These are phyloP conservation scores for Blastocystis hominis DNA, from an alignment of 352 stramenopile genomes.

Conservation along the genomic window DNA sequence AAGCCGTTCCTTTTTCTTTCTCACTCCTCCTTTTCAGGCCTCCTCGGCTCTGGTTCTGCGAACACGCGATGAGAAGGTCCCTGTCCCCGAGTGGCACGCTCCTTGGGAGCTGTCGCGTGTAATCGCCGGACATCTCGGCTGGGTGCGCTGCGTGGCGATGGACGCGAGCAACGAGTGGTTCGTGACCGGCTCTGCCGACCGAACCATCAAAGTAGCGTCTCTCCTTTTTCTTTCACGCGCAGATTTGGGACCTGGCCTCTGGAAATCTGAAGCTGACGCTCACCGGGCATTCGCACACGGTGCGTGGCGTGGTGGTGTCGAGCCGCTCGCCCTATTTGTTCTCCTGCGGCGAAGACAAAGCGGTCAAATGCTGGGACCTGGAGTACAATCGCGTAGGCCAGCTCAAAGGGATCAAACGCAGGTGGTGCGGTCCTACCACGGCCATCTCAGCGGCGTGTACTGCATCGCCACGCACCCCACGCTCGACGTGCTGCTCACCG, in stretches of 20 bases:
- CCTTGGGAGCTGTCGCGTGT: slow-evolving; percentile 93
- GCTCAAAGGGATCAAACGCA: background rate
- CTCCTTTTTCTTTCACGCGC: background rate
- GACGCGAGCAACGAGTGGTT: slow-evolving; percentile 97
- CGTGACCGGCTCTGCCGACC: slow-evolving; percentile 86
- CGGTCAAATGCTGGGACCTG: slow-evolving; percentile 94
- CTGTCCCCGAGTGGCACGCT: slow-evolving; percentile 92
- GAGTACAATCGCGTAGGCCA: slow-evolving; percentile 87
- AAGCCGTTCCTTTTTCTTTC: background rate
- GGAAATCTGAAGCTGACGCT: slow-evolving; percentile 95
- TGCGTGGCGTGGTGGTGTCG: slow-evolving; percentile 87
- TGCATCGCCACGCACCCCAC: slow-evolving; percentile 90
- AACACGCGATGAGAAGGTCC: slow-evolving; percentile 65
- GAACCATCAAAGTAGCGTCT: slow-evolving; percentile 86
- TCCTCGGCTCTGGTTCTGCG: background rate
- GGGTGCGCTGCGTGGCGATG: slow-evolving; percentile 90
- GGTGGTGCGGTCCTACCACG: slow-evolving; percentile 96
- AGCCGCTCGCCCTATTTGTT: slow-evolving; percentile 92
- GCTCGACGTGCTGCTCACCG: slow-evolving; percentile 92
- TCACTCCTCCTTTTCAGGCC: background rate
- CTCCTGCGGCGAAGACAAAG: slow-evolving; percentile 93
- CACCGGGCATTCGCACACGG: slow-evolving; percentile 93
- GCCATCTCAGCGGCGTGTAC: slow-evolving; percentile 96
- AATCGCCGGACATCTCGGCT: slow-evolving; percentile 76
- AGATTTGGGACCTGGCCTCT: slow-evolving; percentile 84